These are phyloP conservation scores for Myxozyma mucilagina DNA, from an alignment of 805 yeast species.

Conservation along the genomic window DNA sequence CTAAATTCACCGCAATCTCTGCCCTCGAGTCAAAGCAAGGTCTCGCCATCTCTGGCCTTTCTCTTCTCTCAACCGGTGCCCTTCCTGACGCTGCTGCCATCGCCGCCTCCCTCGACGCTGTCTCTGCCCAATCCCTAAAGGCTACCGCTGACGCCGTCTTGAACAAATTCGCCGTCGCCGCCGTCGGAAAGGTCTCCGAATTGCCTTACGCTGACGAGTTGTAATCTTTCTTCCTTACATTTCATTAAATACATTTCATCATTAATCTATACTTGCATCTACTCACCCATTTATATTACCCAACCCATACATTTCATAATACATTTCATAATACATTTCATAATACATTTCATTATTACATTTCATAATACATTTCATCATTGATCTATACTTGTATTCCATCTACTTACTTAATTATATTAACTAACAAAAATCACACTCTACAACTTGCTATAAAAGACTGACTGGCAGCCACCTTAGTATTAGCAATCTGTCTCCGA, in stretches of 20 bases:
- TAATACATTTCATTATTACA: no score
- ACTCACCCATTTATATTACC: no score
- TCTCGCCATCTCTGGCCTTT: slow-evolving; percentile 25
- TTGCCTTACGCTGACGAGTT: slow-evolving; percentile 83
- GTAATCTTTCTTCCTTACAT: background rate
- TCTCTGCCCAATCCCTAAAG: slow-evolving; percentile 39
- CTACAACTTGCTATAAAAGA: no score
- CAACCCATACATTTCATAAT: no score
- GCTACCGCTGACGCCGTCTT: slow-evolving; percentile 43
- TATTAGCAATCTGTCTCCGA: no score
- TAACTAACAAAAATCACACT: no score
- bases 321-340: no score
- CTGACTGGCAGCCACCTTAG: no score
- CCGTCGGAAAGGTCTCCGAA: slow-evolving; percentile 81
- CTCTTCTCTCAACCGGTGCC: slow-evolving; percentile 45
- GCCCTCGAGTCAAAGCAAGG: slow-evolving; percentile 37
- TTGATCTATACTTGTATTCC: no score
- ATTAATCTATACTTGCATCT: no score
- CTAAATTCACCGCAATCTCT: slow-evolving; percentile 59
- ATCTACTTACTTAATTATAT: no score
- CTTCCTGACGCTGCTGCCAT: slow-evolving; percentile 36
- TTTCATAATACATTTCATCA: no score
- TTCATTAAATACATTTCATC: background rate
- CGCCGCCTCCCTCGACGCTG: slow-evolving; percentile 27
- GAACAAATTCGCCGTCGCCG: slow-evolving; percentile 74